Evolutionary conservation across 1,284 basidiomycete species (phyloP), one percentile per base, ranked within the genome.

Genomic region (Mycena sp.): DNA sequence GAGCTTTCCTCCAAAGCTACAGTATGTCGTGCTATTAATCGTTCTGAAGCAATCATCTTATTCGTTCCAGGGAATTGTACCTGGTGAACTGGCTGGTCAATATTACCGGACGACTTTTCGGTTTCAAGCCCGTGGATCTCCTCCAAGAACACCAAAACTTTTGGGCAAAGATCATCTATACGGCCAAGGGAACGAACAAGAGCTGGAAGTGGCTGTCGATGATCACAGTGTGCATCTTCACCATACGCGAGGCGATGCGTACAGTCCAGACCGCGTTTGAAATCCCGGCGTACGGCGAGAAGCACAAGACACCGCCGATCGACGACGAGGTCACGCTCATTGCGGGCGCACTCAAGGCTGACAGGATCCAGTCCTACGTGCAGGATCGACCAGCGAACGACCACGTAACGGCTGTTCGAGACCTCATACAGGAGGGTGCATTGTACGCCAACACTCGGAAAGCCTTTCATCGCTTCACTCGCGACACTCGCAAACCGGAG

Each of bases 71-170:
- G 6, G 35, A 60, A 6, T 26, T 51, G 7, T 44, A 67, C 35
- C 56, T 67, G 14, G 40, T 41, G 14, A 69, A 67, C 44, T 69
- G 65, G 67, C 53, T 69, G 0, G 62, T 67, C 30, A 69, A 69
- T 29, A 23, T 62, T 16, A 64, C 26, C 9, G 65, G 67, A 9
- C 35, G 21, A 2, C 2, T 6, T 4, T 40, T 53, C 25, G 49
- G 67, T 1, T 67, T 56, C 45, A 66, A 67, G 30, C 61, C 57
- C n/a, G 51, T 68, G 1, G 67, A 68, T 45, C 45, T 66, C 1
- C 51, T 66, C 7, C 66, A 68, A 25, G 66, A 68, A 28, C 66
- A 68, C 28, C 59, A 63, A 23, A 67, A 67, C 55, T 65, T 65
- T 25, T 67, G 66, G 66, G 48, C 45, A 10, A 67, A 67, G 52